A percentile compares a stretch with the other conserved stretches of the same genome.
Conservation (phyloP, 2,329 filamentous ascomycete genomes). For the Pseudogymnoascus sp. region DNA sequence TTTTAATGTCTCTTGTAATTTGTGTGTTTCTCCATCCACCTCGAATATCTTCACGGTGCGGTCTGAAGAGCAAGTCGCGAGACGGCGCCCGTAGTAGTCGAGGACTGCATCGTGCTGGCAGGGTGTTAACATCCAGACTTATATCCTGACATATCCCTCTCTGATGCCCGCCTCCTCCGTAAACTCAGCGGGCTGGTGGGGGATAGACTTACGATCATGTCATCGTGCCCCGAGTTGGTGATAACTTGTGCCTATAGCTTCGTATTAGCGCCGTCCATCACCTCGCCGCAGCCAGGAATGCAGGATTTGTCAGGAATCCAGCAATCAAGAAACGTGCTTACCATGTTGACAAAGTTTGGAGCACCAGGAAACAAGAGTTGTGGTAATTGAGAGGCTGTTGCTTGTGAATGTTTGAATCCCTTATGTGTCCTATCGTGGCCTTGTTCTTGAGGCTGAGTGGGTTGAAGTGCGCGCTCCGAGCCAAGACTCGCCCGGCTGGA, state of each 20-base stretch:
- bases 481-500: conserved; percentile 11
- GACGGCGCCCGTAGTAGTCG: conserved; percentile 93
- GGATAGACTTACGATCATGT: conserved; percentile 85
- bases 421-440: conserved; percentile 11
- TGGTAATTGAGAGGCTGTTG: conserved; percentile 2
- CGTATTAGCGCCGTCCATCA: background rate
- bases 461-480: conserved; percentile 6
- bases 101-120: conserved; percentile 89
- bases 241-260: conserved; percentile 67
- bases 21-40: conserved; percentile 86
- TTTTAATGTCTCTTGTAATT: conserved; percentile 86
- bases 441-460: conserved; percentile 12
- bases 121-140: conserved; percentile 22
- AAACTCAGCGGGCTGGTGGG: background rate
- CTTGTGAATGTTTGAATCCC: conserved; percentile 6
- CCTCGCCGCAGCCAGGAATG: background rate
- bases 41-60: conserved; percentile 99
- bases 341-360: conserved; percentile 7
- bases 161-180: background rate
- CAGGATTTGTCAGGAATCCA: background rate
- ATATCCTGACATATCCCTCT: background rate
- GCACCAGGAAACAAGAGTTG: conserved; percentile 1
- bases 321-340: background rate
- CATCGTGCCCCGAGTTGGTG: conserved; percentile 86
- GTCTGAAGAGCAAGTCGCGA: conserved; percentile 96